phyloP scores from a whole-genome alignment of 2,329 filamentous ascomycete species.

The Fusarium pseudonygamai region DNA sequence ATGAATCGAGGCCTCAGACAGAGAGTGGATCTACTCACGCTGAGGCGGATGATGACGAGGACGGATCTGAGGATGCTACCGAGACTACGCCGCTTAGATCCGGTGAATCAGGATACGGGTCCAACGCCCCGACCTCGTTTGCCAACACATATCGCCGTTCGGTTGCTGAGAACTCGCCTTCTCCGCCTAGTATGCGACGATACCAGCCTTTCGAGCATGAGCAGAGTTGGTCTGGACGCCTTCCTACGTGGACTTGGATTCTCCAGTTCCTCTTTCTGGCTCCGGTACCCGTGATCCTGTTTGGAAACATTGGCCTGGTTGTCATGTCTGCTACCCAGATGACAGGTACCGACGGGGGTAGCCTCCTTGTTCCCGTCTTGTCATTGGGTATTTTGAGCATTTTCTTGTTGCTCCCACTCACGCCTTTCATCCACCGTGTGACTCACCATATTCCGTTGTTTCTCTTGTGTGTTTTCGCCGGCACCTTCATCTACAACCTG shows the following conservation, averaged over 20 bases:
- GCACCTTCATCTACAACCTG: constrained; percentile 86
- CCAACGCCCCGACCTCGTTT: constrained; percentile 60
- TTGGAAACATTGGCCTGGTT: constrained; percentile 79
- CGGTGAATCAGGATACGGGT: constrained; percentile 47
- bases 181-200: constrained; percentile 37
- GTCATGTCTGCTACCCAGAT: constrained; percentile 78
- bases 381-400: constrained; percentile 73
- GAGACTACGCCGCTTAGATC: constrained; percentile 65
- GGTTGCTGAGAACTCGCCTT: constrained; percentile 45
- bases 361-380: constrained; percentile 76
- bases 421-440: constrained; percentile 88
- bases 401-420: constrained; percentile 77
- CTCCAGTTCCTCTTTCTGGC: constrained; percentile 84
- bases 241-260: constrained; percentile 89
- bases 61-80: constrained; percentile 50
- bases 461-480: constrained; percentile 75
- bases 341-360: constrained; percentile 85
- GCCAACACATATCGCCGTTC: constrained; percentile 65
- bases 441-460: constrained; percentile 84
- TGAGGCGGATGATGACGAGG: constrained; percentile 20
- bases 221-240: constrained; percentile 82
- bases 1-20: constrained; percentile 12
- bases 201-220: constrained; percentile 71
- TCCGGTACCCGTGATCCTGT: constrained; percentile 79
- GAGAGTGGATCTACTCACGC: constrained; percentile 37